Conservation (phyloP, 805 yeast species). For the Maudiozyma barnettii region DNA sequence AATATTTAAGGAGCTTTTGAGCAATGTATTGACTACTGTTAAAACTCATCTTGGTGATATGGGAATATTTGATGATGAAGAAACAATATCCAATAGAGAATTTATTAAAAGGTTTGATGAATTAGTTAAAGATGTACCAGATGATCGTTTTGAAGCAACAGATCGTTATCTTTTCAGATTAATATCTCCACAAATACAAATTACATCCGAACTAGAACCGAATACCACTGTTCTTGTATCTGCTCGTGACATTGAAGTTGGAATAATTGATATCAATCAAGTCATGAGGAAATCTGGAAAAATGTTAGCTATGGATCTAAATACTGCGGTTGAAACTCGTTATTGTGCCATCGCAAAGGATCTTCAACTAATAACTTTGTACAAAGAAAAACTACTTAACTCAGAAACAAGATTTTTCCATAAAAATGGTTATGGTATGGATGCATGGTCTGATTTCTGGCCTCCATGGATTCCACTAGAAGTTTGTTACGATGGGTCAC, state of each 20-base stretch:
- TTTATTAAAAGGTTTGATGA: slow-evolving; percentile 38
- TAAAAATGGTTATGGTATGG: slow-evolving; percentile 26
- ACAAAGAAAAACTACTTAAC: slow-evolving; percentile 29
- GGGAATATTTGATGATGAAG: slow-evolving; percentile 11
- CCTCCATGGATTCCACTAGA: slow-evolving; percentile 63
- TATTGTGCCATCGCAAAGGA: slow-evolving; percentile 48
- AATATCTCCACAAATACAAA: slow-evolving; percentile 54
- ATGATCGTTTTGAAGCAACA: slow-evolving; percentile 33
- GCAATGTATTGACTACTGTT: slow-evolving; percentile 13
- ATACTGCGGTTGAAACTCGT: slow-evolving; percentile 43
- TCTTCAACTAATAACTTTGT: slow-evolving; percentile 44
- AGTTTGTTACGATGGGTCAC: slow-evolving; percentile 42
- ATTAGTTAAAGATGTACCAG: slow-evolving; percentile 34
- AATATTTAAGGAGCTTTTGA: slow-evolving; percentile 35
- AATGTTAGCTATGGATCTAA: slow-evolving; percentile 21
- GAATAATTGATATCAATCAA: slow-evolving; percentile 39
- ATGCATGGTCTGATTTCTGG: slow-evolving; percentile 35
- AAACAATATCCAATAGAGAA: slow-evolving; percentile 20
- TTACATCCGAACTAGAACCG: slow-evolving; percentile 38
- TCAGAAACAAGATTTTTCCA: slow-evolving; percentile 20
- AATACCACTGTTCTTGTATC: slow-evolving; percentile 43
- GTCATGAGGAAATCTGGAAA: slow-evolving; percentile 27
- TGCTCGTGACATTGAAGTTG: slow-evolving; percentile 50
- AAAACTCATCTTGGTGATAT: slow-evolving; percentile 7
- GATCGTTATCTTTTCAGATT: slow-evolving; percentile 46